These are phyloP conservation scores for Boletellus ananas DNA, from an alignment of 768 basidiomycete species.

Conservation along the genomic window DNA sequence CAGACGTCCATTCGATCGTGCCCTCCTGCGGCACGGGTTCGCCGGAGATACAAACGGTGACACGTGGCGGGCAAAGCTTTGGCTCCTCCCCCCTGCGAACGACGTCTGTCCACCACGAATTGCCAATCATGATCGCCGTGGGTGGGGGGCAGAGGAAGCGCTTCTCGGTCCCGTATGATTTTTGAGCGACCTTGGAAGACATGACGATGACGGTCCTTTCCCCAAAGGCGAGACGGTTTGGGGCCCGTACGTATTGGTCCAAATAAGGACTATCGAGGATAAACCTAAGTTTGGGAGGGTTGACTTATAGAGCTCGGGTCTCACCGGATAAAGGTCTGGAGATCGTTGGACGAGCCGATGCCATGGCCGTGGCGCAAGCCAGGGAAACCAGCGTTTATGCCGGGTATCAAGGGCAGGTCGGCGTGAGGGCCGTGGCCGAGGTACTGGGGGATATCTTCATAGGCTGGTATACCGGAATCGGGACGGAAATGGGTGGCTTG, in stretches of 20 bases:
- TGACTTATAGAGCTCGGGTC: constrained; percentile 21
- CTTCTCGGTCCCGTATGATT: constrained; percentile 95
- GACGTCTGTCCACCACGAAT: constrained; percentile 90
- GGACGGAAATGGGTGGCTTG: constrained; percentile 65
- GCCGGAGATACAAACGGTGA: constrained; percentile 89
- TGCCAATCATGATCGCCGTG: constrained; percentile 90
- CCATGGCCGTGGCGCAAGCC: constrained; percentile 60
- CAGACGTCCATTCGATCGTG: constrained; percentile 82
- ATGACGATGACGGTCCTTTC: constrained; percentile 94
- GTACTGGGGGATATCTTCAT: constrained; percentile 60
- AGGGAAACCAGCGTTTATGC: constrained; percentile 58
- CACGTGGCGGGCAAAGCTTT: constrained; percentile 71
- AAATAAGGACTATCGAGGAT: constrained; percentile 59
- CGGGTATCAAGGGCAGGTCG: constrained; percentile 60
- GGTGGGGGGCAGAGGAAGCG: constrained; percentile 93
- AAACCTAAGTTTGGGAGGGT: constrained; percentile 13
- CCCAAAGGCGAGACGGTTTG: constrained; percentile 84
- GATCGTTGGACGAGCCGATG: constrained; percentile 62
- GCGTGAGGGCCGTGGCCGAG: constrained; percentile 47
- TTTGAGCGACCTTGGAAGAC: constrained; percentile 97
- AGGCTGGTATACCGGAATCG: constrained; percentile 47
- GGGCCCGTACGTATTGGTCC: constrained; percentile 79
- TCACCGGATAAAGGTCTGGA: constrained; percentile 79
- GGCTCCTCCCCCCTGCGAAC: constrained; percentile 70
- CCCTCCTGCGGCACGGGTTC: constrained; percentile 85